Evolutionary conservation across 371 early-diverging fungal species (phyloP).

Genomic region (Mucor irregularis): DNA sequence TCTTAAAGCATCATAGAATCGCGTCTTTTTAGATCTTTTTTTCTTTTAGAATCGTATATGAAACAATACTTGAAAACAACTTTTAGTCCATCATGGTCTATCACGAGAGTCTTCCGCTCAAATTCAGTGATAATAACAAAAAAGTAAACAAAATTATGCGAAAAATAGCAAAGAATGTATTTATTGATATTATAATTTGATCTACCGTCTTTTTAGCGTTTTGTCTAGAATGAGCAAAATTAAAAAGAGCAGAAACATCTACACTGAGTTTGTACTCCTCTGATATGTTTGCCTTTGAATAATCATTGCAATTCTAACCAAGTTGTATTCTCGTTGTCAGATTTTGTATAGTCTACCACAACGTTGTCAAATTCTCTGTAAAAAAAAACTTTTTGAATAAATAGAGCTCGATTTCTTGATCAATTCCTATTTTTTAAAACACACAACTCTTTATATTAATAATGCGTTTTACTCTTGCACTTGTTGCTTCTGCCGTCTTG

Average conservation of each 20-base stretch:
- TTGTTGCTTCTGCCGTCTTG: slow-evolving; percentile 21
- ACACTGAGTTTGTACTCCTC: too few species aligned
- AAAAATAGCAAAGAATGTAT: not conserved
- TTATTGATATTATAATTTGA: not conserved
- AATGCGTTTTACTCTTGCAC: slow-evolving; percentile 26
- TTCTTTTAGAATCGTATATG: too few species aligned
- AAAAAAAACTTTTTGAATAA: not conserved
- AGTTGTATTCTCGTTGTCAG: not conserved
- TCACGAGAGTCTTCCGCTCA: too few species aligned
- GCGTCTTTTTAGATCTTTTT: too few species aligned
- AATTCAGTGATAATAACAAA: too few species aligned
- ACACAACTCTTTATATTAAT: not conserved
- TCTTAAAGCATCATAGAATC: too few species aligned
- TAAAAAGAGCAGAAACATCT: too few species aligned
- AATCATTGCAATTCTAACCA: slow-evolving; percentile 1
- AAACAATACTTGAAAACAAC: too few species aligned
- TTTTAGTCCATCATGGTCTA: too few species aligned
- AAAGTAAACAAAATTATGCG: not conserved
- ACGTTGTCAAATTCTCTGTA: slow-evolving; percentile 9
- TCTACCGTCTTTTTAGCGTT: too few species aligned
- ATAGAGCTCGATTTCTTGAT: not conserved
- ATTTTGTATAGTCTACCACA: too few species aligned
- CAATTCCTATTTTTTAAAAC: not conserved
- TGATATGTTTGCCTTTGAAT: slow-evolving; percentile 3
- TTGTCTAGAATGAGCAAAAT: too few species aligned